A percentile compares a stretch with the other conserved stretches of the same genome.
phyloP scores from a whole-genome alignment of 1,139 yeast species.

The Kurtzmaniella natalensis region DNA sequence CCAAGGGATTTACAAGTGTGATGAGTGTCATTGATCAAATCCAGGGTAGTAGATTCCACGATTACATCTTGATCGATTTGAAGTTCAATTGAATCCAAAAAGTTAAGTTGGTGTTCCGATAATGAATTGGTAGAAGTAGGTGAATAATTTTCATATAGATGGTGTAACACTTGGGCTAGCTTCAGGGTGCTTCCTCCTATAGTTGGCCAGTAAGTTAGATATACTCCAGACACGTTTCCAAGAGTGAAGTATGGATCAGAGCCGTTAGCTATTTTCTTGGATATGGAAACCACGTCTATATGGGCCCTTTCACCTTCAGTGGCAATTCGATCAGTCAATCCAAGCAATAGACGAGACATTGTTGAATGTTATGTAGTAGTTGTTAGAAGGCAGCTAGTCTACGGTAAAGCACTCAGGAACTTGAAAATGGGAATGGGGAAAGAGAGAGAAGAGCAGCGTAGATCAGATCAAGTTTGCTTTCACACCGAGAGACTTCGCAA shows the following conservation, averaged over 20 bases:
- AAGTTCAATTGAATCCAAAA: not conserved
- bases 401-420: not conserved
- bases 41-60: not conserved
- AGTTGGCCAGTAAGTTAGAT: constrained; percentile 6
- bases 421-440: too few species aligned
- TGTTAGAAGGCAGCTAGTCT: too few species aligned
- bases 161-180: not conserved
- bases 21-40: not conserved
- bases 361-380: not conserved
- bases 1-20: not conserved
- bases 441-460: too few species aligned
- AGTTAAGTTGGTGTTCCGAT: not conserved
- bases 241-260: constrained; percentile 6
- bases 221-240: constrained; percentile 8
- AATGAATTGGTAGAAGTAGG: not conserved
- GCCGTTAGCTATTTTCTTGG: not conserved
- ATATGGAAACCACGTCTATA: not conserved
- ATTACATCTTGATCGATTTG: not conserved
- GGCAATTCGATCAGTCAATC: constrained; percentile 1
- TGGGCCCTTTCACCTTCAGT: constrained; percentile 1
- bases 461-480: too few species aligned
- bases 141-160: not conserved
- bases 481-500: too few species aligned
- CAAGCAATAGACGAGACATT: constrained; percentile 3
- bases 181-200: not conserved